Evolutionary conservation across 1,139 yeast genomes (phyloP).

Genomic region (Candida gigantensis): DNA sequence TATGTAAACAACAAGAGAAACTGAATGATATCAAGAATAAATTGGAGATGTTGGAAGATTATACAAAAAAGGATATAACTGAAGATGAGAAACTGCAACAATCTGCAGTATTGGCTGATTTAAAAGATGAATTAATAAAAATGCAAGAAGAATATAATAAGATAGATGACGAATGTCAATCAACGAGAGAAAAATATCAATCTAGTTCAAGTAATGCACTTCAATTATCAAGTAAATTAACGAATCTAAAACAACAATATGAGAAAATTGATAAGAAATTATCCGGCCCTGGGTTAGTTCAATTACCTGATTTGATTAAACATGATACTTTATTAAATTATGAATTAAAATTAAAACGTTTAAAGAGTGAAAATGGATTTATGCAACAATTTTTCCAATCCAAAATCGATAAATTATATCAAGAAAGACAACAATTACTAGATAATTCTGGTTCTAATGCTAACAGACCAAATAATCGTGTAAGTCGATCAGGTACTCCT

Average conservation of each 20-base stretch:
- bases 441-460: slow-evolving; percentile 29
- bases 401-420: slow-evolving; percentile 39
- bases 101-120: slow-evolving; percentile 26
- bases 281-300: slow-evolving; percentile 44
- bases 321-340: slow-evolving; percentile 36
- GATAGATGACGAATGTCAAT: slow-evolving; percentile 38
- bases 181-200: slow-evolving; percentile 52
- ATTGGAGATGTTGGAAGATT: slow-evolving; percentile 17
- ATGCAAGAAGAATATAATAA: slow-evolving; percentile 29
- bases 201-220: slow-evolving; percentile 56
- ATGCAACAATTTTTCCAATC: slow-evolving; percentile 25
- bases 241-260: slow-evolving; percentile 28
- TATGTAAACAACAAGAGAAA: slow-evolving; percentile 21
- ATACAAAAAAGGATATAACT: slow-evolving; percentile 9
- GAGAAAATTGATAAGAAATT: slow-evolving; percentile 34
- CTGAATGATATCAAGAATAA: slow-evolving; percentile 20
- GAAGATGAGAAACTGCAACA: slow-evolving; percentile 23
- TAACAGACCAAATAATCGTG: slow-evolving; percentile 38
- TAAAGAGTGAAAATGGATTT: slow-evolving; percentile 38
- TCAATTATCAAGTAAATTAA: slow-evolving; percentile 39
- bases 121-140: slow-evolving; percentile 29
- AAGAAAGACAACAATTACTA: slow-evolving; percentile 38
- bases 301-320: slow-evolving; percentile 39
- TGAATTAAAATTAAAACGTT: slow-evolving; percentile 26
- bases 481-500: slow-evolving; percentile 45